Evolutionary conservation across 352 stramenopile species (phyloP).

Genomic region (Phytophthora chlamydospora): DNA sequence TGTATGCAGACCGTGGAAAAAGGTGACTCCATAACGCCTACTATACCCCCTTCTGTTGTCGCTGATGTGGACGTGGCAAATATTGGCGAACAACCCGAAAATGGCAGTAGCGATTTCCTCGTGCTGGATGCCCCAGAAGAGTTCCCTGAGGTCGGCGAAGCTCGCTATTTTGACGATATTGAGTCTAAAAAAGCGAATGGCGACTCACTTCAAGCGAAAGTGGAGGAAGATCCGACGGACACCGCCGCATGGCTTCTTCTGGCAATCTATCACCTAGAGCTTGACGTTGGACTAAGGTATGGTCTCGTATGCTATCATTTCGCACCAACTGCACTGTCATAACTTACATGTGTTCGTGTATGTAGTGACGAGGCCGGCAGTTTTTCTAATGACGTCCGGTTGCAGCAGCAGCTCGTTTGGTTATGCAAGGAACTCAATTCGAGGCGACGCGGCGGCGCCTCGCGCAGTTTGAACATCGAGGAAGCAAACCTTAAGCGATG

Average conservation of each 20-base stretch:
- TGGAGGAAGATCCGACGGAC: constrained; percentile 37
- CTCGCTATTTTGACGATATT: constrained; percentile 46
- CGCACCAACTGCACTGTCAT: background rate
- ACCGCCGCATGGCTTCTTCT: constrained; percentile 54
- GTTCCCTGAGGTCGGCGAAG: constrained; percentile 10
- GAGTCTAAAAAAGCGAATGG: constrained; percentile 22
- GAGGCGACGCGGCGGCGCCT: constrained; percentile 12
- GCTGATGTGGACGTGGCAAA: constrained; percentile 1
- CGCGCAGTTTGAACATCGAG: constrained; percentile 19
- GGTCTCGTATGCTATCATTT: background rate
- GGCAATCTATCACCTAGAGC: constrained; percentile 54
- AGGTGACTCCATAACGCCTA: background rate
- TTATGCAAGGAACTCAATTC: constrained; percentile 35
- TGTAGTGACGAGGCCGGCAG: constrained; percentile 39
- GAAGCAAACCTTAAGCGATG: constrained; percentile 38
- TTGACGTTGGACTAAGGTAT: constrained; percentile 49
- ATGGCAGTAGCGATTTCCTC: constrained; percentile 25
- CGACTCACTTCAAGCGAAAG: constrained; percentile 33
- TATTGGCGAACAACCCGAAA: background rate
- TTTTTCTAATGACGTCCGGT: constrained; percentile 24
- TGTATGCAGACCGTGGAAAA: constrained; percentile 16
- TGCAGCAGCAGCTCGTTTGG: constrained; percentile 35
- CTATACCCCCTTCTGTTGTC: background rate
- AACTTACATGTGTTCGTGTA: constrained; percentile 2
- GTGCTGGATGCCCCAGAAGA: constrained; percentile 20